A percentile compares a stretch with the other conserved stretches of the same genome.
These are phyloP conservation scores for Candida nemodendra DNA, from an alignment of 805 yeast genomes.

Conservation along the genomic window DNA sequence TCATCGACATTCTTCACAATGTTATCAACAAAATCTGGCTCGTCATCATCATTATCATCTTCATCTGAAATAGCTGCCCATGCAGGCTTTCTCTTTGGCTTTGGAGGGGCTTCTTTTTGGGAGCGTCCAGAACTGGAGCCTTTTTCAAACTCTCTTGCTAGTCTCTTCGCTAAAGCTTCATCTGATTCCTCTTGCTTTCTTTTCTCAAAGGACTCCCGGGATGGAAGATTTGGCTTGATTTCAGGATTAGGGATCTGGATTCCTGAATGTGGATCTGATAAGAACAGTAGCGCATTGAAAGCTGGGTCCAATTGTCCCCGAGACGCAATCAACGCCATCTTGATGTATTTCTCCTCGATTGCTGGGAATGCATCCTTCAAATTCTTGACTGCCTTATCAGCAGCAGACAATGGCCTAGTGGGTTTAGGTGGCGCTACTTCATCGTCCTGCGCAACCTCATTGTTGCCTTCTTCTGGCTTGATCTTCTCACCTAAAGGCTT, in stretches of 20 bases:
- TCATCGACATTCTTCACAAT: slow-evolving; percentile 77
- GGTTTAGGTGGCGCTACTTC: slow-evolving; percentile 47
- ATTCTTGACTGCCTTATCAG: slow-evolving; percentile 51
- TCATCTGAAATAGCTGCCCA: slow-evolving; percentile 21
- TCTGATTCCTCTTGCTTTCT: slow-evolving; percentile 44
- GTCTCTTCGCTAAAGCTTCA: slow-evolving; percentile 75
- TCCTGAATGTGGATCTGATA: slow-evolving; percentile 68
- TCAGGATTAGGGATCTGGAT: slow-evolving; percentile 48
- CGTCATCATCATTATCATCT: slow-evolving; percentile 36
- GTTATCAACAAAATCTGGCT: slow-evolving; percentile 53
- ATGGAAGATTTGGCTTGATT: slow-evolving; percentile 32
- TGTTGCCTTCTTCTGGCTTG: not conserved
- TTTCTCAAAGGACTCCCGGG: slow-evolving; percentile 32
- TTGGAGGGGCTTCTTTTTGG: slow-evolving; percentile 17
- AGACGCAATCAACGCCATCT: slow-evolving; percentile 83
- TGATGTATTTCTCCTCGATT: slow-evolving; percentile 65
- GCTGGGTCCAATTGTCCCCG: slow-evolving; percentile 80
- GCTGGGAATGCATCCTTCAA: slow-evolving; percentile 85
- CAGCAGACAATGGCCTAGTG: slow-evolving; percentile 62
- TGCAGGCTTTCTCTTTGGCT: slow-evolving; percentile 28
- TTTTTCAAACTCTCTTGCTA: slow-evolving; percentile 61
- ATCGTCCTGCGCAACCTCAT: slow-evolving; percentile 3
- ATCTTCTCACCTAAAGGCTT: not conserved
- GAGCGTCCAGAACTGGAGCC: slow-evolving; percentile 7
- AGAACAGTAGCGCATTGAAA: slow-evolving; percentile 78